phyloP scores from a whole-genome alignment of 140 eudicot genomes.

The Bidens hawaiensis region DNA sequence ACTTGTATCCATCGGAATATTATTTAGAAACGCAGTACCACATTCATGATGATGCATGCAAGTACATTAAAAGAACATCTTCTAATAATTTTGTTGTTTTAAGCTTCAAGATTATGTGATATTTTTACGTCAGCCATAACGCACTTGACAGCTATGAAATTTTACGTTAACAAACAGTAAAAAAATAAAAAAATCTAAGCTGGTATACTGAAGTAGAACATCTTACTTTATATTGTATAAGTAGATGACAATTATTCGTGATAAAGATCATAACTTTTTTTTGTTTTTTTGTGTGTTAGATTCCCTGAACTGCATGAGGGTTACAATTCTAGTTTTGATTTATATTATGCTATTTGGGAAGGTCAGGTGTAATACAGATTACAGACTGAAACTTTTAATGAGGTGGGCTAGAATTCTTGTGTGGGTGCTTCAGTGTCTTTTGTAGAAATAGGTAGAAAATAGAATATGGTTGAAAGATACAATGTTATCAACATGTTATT shows the following conservation, averaged over 20 bases:
- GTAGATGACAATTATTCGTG: background rate
- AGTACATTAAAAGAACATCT: background rate
- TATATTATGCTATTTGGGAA: background rate
- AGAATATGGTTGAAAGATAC: slow-evolving; percentile 1
- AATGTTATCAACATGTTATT: background rate
- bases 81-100: background rate
- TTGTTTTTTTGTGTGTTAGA: background rate
- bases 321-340: background rate
- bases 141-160: background rate
- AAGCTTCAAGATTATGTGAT: background rate
- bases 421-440: background rate
- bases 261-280: background rate
- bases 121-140: background rate
- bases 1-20: background rate
- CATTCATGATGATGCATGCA: background rate
- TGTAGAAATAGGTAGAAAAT: background rate
- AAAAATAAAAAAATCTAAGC: background rate
- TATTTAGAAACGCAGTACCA: background rate
- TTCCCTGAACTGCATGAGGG: background rate
- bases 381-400: background rate
- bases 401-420: background rate
- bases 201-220: background rate
- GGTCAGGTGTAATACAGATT: background rate
- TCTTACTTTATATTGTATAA: background rate
- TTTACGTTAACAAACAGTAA: background rate